A percentile compares a stretch with the other conserved stretches of the same genome.
phyloP scores from a whole-genome alignment of 1,139 yeast genomes.

The Zhuliangozyma blackwelliae region DNA sequence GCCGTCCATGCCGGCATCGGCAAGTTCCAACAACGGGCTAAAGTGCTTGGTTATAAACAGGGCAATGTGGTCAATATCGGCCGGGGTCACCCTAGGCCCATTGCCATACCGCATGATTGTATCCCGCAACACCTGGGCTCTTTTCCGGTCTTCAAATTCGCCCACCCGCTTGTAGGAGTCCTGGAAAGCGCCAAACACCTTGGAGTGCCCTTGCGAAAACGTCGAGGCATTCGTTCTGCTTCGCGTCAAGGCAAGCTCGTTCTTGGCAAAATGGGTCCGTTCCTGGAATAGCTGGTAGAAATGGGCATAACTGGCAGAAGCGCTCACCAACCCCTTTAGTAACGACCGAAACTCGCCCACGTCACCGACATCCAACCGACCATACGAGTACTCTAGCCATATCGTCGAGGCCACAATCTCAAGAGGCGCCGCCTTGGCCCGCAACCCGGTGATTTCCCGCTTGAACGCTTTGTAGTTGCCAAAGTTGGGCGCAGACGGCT shows the following conservation, averaged over 20 bases:
- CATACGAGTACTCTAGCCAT: constrained; percentile 23
- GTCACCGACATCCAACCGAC: constrained; percentile 28
- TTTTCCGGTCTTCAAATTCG: constrained; percentile 21
- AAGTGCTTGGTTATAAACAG: constrained; percentile 16
- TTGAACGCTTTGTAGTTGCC: constrained; percentile 19
- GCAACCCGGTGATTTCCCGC: constrained; percentile 16
- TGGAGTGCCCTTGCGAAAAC: constrained; percentile 16
- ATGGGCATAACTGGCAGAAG: constrained; percentile 26
- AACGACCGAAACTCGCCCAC: constrained; percentile 23
- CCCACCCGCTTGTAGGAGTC: constrained; percentile 32
- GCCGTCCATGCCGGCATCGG: constrained; percentile 16
- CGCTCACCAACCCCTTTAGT: constrained; percentile 20
- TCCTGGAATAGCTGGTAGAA: constrained; percentile 29
- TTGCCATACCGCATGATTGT: constrained; percentile 17
- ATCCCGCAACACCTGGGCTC: constrained; percentile 18
- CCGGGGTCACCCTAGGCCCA: constrained; percentile 12
- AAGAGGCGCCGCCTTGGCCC: constrained; percentile 18
- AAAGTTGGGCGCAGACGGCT: constrained; percentile 26
- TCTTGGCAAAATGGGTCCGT: constrained; percentile 18
- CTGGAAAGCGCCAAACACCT: constrained; percentile 22
- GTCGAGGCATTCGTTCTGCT: constrained; percentile 13
- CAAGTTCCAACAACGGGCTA: constrained; percentile 15
- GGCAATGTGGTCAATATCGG: constrained; percentile 26
- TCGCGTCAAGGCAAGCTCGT: constrained; percentile 13
- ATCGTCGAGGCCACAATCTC: constrained; percentile 20